A percentile compares a stretch with the other conserved stretches of the same genome.
Evolutionary conservation across 73 alveolate species (phyloP).

Genomic region (Symbiodinium natans): DNA sequence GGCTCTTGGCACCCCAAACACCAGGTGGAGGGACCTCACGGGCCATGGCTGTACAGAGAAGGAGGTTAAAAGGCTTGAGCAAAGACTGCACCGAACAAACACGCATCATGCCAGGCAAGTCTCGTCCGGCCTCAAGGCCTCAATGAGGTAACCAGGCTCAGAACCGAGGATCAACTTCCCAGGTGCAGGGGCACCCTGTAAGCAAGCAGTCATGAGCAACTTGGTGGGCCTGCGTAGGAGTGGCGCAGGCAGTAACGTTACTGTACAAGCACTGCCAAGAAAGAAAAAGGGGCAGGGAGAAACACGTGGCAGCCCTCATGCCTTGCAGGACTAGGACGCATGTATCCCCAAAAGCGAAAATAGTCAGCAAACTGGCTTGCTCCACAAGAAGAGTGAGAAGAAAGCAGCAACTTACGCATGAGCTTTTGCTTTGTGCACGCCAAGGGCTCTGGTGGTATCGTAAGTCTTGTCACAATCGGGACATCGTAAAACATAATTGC

Average conservation of each 20-base stretch:
- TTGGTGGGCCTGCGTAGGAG: background rate
- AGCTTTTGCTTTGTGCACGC: background rate
- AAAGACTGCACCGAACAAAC: background rate
- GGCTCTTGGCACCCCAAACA: background rate
- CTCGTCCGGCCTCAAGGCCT: background rate
- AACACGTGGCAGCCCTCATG: background rate
- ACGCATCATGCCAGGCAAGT: background rate
- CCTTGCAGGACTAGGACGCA: background rate
- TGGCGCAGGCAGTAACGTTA: background rate
- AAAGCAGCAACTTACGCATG: background rate
- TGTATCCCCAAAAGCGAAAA: background rate
- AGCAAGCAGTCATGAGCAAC: background rate
- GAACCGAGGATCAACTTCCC: background rate
- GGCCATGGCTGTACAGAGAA: background rate
- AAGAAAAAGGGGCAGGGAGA: no score
- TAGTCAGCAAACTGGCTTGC: background rate
- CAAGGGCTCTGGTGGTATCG: background rate
- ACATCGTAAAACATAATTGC: background rate
- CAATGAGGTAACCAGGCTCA: background rate
- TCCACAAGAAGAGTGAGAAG: background rate
- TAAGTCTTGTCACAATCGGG: background rate
- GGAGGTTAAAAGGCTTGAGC: background rate
- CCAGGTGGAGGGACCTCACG: background rate
- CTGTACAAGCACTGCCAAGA: background rate
- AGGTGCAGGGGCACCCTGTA: background rate